Evolutionary conservation across 2,329 filamentous ascomycete genomes (phyloP), one percentile per base, ranked within the genome.

Genomic region (Pseudocercospora fijiensis): DNA sequence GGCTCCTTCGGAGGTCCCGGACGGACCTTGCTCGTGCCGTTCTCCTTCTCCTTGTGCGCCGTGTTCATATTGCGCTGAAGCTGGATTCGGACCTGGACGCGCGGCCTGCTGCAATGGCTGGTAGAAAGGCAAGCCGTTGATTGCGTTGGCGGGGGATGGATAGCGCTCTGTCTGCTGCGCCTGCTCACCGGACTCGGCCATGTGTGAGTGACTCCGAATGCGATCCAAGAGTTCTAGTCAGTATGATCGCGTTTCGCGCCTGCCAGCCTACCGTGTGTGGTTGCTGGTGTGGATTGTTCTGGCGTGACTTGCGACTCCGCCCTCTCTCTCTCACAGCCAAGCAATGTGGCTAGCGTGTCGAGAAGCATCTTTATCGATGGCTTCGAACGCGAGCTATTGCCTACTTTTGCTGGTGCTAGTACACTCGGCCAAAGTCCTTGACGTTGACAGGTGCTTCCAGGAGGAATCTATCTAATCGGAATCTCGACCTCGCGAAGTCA

Each of bases 111-210:
- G 49, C 18, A 53, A n/a, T 53, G 56, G 61, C 22, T 57, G 61
- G 57, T 63, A 65, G 49, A 65, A 62, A n/a, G 59, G 59, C 27
- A 62, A 24, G 22, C 51, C 28, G 10, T 53, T 26, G 33, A 56
- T 62, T 20, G 57, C 49, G 28, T 47, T 60, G 57, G 51, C 51
- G 24, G 63, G 60, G 11, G 62, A 64, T 20, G 62, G 62, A 33
- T 64, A 64, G 43, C 62, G 59, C 49, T 53, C 49, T 13, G 49
- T 41, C 37, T 41, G 26, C 49, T 49, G 45, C 45, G 49, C 24
- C 49, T 27, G 49, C 49, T 53, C 49, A 53, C 24, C 28, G 11
- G 49, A 26, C 5, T 53, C 49, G 22, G 49, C 49, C 49, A 53
- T 53, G 49, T 24, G 22, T 3, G 49, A 22, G 18, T 49, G 45